Evolutionary conservation across 345 rosid species (phyloP).

Genomic region (Salix exigua): DNA sequence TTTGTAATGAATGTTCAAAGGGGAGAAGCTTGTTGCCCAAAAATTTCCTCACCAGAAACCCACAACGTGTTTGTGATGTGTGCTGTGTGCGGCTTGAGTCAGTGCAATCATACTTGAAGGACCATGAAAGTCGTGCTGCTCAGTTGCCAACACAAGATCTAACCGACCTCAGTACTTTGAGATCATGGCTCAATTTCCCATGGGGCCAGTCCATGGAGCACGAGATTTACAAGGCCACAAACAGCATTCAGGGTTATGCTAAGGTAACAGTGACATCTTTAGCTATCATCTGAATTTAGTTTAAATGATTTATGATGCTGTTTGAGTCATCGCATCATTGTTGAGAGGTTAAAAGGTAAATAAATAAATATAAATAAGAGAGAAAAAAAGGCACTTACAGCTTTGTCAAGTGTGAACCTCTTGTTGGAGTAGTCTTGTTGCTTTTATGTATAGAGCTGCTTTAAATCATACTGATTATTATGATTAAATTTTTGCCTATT

Average conservation of each 20-base stretch:
- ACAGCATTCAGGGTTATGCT: conserved; percentile 59
- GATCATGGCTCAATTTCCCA: conserved; percentile 97
- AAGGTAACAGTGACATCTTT: conserved; percentile 40
- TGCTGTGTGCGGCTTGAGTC: conserved; percentile 81
- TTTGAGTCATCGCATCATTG: no score
- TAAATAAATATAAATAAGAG: no score
- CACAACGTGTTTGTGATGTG: conserved; percentile 88
- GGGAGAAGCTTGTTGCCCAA: conserved; percentile 87
- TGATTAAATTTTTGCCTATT: no score
- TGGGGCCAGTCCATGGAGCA: conserved; percentile 94
- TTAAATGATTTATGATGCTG: no score
- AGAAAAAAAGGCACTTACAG: no score
- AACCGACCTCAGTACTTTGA: conserved; percentile 92
- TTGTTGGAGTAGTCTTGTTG: no score
- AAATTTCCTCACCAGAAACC: conserved; percentile 62
- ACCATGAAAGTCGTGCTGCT: conserved; percentile 87
- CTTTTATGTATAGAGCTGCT: no score
- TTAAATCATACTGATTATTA: no score
- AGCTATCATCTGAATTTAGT: no score
- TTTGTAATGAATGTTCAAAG: conserved; percentile 75
- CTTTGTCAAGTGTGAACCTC: no score
- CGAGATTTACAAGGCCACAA: conserved; percentile 91
- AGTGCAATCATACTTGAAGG: conserved; percentile 89
- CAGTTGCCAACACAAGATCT: conserved; percentile 79
- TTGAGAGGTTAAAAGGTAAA: no score